A percentile compares a stretch with the other conserved stretches of the same genome.
Conservation (phyloP, 2,329 filamentous ascomycete species). For the Trichophyton benhamiae region DNA sequence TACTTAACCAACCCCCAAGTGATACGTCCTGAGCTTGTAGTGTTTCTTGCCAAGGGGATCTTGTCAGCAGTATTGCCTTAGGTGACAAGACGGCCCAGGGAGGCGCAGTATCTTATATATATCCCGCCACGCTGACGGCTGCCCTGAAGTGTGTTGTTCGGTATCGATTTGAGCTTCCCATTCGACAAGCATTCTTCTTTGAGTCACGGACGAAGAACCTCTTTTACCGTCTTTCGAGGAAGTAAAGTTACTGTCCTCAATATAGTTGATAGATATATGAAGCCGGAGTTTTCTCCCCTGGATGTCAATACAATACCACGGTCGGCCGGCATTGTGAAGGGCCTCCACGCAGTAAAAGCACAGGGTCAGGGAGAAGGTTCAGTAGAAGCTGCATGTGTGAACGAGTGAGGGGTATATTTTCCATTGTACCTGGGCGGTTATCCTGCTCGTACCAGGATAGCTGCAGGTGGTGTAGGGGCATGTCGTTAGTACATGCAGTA, state of each 20-base stretch:
- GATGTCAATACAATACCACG: conserved; percentile 40
- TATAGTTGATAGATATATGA: conserved; percentile 22
- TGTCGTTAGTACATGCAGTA: background rate
- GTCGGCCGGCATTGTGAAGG: background rate
- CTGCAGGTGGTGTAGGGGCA: background rate
- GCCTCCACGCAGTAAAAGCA: too few species aligned
- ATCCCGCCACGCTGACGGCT: conserved; percentile 9
- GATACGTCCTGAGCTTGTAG: conserved; percentile 21
- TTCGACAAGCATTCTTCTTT: conserved; percentile 10
- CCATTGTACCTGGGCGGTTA: background rate
- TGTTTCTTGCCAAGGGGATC: conserved; percentile 24
- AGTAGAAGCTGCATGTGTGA: background rate
- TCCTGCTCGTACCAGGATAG: background rate
- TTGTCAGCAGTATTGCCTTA: conserved; percentile 21
- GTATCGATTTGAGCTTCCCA: conserved; percentile 8
- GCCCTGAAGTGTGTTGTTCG: conserved; percentile 3
- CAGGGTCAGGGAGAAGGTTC: background rate
- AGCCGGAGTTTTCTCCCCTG: conserved; percentile 28
- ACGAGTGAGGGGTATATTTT: background rate
- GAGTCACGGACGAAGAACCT: conserved; percentile 8
- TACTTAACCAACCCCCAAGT: conserved; percentile 20
- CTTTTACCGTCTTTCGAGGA: conserved; percentile 7
- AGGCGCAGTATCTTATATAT: background rate
- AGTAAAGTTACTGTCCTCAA: conserved; percentile 5
- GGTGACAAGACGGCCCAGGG: too few species aligned